phyloP scores from a whole-genome alignment of 768 basidiomycete species.

The Chalciporus chontae region DNA sequence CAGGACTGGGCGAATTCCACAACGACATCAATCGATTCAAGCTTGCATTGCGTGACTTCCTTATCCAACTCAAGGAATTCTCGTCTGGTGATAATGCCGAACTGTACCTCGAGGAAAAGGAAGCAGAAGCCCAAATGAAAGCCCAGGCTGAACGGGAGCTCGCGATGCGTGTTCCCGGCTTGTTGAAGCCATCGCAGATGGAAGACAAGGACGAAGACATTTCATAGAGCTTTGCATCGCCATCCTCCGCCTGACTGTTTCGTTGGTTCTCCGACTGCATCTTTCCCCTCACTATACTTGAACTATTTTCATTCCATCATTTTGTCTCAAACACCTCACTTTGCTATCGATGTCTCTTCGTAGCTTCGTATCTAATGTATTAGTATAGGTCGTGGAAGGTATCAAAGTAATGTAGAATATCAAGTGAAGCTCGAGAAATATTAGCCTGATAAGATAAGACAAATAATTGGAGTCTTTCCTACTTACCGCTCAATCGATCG shows the following conservation, averaged over 20 bases:
- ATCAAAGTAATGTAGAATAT: slow-evolving; percentile 28
- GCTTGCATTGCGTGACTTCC: slow-evolving; percentile 91
- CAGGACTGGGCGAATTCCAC: slow-evolving; percentile 65
- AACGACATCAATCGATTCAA: slow-evolving; percentile 90
- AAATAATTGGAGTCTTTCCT: neutral
- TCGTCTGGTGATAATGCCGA: slow-evolving; percentile 89
- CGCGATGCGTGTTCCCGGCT: slow-evolving; percentile 93
- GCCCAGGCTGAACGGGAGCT: slow-evolving; percentile 81
- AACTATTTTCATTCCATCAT: slow-evolving; percentile 28
- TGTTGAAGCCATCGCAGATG: slow-evolving; percentile 93
- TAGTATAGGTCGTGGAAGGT: slow-evolving; percentile 32
- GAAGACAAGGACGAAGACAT: slow-evolving; percentile 92
- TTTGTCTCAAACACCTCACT: slow-evolving; percentile 17
- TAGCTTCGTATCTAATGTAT: slow-evolving; percentile 36
- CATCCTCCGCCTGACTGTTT: slow-evolving; percentile 25
- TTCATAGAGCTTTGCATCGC: slow-evolving; percentile 31
- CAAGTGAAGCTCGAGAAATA: slow-evolving; percentile 11
- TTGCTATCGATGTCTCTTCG: slow-evolving; percentile 30
- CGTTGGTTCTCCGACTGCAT: slow-evolving; percentile 30
- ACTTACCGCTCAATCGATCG: slow-evolving; percentile 9
- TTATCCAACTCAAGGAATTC: slow-evolving; percentile 97
- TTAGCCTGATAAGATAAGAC: slow-evolving; percentile 9
- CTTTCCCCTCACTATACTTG: slow-evolving; percentile 19
- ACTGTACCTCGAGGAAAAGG: slow-evolving; percentile 91
- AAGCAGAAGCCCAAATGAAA: slow-evolving; percentile 74